Percentiles rank a stretch among this genome's conserved stretches.
Evolutionary conservation across 768 basidiomycete species (phyloP).

Genomic region (Boletus pseudopeckii): DNA sequence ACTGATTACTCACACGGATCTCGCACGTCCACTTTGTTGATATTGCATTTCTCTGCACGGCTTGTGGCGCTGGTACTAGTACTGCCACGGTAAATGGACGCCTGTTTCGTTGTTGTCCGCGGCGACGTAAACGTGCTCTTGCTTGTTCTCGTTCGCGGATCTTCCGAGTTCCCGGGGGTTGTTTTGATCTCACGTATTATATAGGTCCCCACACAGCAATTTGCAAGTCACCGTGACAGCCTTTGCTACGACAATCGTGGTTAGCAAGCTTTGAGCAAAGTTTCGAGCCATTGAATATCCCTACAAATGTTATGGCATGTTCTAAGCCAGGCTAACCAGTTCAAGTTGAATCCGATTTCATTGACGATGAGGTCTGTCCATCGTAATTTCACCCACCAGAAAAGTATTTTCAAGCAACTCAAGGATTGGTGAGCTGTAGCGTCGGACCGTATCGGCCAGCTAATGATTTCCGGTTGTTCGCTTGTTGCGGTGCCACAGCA

Average conservation of each 20-base stretch:
- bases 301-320: neutral
- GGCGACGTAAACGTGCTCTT: neutral
- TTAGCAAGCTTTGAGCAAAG: neutral
- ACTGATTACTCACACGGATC: neutral
- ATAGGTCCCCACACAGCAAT: neutral
- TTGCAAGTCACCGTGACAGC: neutral
- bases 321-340: neutral
- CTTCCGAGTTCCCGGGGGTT: neutral
- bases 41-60: neutral
- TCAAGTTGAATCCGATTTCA: too few relatives aligned
- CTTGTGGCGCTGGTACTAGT: neutral
- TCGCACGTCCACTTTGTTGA: neutral
- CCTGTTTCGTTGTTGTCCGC: neutral
- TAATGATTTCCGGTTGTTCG: neutral
- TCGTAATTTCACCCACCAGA: neutral
- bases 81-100: neutral
- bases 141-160: too few relatives aligned
- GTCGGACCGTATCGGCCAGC: neutral
- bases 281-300: neutral
- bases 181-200: neutral
- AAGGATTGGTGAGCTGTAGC: neutral
- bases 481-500: conserved; percentile 3
- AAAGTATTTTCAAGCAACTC: neutral
- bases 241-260: neutral
- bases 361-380: neutral